These are phyloP conservation scores for Mortierella sp. DNA, from an alignment of 371 early-diverging fungal genomes.

Conservation along the genomic window DNA sequence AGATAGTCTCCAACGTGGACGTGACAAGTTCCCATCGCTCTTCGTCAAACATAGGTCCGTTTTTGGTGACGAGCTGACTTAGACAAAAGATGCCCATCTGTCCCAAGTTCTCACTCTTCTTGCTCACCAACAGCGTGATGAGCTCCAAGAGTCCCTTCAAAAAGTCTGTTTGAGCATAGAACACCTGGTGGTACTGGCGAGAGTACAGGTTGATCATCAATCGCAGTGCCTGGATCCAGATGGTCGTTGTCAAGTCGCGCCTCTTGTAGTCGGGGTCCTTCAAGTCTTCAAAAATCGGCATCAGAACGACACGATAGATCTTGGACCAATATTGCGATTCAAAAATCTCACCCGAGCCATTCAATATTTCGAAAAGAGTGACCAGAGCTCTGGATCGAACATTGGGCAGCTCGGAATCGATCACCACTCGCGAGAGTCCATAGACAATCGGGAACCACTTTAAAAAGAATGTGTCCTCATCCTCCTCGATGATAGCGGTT, in stretches of 20 bases:
- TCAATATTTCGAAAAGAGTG: conserved; percentile 79
- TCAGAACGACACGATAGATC: conserved; percentile 78
- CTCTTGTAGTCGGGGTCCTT: conserved; percentile 58
- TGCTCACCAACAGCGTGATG: conserved; percentile 77
- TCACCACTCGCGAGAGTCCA: conserved; percentile 83
- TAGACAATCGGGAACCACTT: conserved; percentile 85
- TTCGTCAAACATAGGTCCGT: conserved; percentile 69
- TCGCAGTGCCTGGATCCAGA: conserved; percentile 81
- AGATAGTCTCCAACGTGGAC: conserved; percentile 69
- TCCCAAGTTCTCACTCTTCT: conserved; percentile 85
- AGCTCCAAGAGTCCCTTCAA: conserved; percentile 79
- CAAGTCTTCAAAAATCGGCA: conserved; percentile 88
- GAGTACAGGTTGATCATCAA: conserved; percentile 83
- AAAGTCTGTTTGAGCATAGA: conserved; percentile 59
- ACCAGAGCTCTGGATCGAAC: conserved; percentile 82
- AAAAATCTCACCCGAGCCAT: conserved; percentile 71
- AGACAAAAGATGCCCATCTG: conserved; percentile 86
- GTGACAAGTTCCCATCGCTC: conserved; percentile 76
- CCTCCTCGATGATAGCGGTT: conserved; percentile 31
- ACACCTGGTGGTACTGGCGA: conserved; percentile 68
- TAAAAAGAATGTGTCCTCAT: conserved; percentile 74
- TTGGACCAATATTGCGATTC: conserved; percentile 80
- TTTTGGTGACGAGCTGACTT: conserved; percentile 80
- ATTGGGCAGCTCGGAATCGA: conserved; percentile 80
- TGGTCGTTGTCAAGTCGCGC: conserved; percentile 51